Conservation (phyloP, 176 grass and related monocot species). For the Musa schizocarpa region DNA sequence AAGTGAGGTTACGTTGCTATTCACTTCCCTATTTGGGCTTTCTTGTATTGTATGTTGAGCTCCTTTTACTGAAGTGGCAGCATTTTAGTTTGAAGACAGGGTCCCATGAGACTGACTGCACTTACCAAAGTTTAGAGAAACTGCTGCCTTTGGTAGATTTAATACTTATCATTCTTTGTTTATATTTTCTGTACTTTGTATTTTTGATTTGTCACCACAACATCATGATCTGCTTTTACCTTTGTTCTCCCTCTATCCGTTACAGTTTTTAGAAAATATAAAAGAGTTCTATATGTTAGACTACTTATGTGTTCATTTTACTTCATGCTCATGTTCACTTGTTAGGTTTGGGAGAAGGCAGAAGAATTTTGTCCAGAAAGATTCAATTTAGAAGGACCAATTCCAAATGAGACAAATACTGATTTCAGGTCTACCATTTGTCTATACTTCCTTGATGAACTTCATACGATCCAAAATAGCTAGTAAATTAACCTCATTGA, state of each 20-base stretch:
- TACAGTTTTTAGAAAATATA: not conserved
- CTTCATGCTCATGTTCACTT: slow-evolving; percentile 10
- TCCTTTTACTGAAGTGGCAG: not conserved
- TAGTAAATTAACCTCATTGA: not conserved
- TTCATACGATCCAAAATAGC: slow-evolving; percentile 3
- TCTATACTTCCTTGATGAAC: not conserved
- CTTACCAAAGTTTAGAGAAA: not conserved
- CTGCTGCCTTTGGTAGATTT: not conserved
- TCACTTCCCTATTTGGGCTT: not conserved
- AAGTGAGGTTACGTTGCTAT: not conserved
- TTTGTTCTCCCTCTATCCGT: too few species aligned
- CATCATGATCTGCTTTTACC: not conserved
- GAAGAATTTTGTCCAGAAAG: slow-evolving; percentile 86
- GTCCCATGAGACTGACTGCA: not conserved
- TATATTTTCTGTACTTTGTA: not conserved
- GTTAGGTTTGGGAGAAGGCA: slow-evolving; percentile 85
- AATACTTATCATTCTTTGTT: not conserved
- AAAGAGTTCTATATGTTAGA: not conserved
- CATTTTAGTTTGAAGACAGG: not conserved
- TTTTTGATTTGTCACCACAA: not conserved
- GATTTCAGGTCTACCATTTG: slow-evolving; percentile 63
- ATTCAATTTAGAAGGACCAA: slow-evolving; percentile 77
- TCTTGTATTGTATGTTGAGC: not conserved
- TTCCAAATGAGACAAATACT: slow-evolving; percentile 90
- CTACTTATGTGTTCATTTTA: slow-evolving; percentile 6